Base-by-base conservation (phyloP, 2,329 filamentous ascomycete genomes). In the Chaetomiaceae sp. region DNA sequence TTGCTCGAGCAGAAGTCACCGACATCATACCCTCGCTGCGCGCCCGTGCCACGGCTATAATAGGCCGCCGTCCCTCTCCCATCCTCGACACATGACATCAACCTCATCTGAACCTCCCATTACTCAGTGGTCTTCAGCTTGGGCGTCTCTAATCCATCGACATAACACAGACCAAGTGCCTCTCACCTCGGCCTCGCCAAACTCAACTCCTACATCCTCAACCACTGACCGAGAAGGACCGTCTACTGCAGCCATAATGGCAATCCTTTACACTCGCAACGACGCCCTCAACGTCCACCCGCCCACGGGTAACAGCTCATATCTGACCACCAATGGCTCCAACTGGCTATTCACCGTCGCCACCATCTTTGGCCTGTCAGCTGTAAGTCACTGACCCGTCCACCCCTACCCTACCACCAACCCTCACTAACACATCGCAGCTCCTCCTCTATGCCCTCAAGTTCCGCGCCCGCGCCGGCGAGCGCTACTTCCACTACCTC, bases 401-500 rank as follows among this genome's bases (percentile, higher is more conserved):
- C n/a, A n/a, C n/a, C n/a, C n/a, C n/a, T n/a, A n/a, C 15, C 15
- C 14, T 6, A 17, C 33, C 9, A 34, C 25, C 34, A 14, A 9
- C 4, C 27, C 12, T 7, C 34, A 25, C 6, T 36, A 27, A 36
- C 52, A 11, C 31, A 12, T 11, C 15, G 6, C 37, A 76, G 73
- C 60, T 81, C n/a, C 62, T 51, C 54, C 68, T 73, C 61, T 69
- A 69, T 39, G 69, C 61, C 20, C 64, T 75, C 5, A 71, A 70
- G 55, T 72, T 76, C 62, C 64, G 68, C 11, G 71, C 76, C 34
- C 70, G 68, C 39, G 66, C 71, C 34, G 74, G 74, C 47, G 77
- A 82, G 63, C 73, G 71, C 60, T 73, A 82, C 61, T 82, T 82
- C 69, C 77, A 82, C 69, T 80, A 81, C 64, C 67, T 80, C 57